A percentile compares a stretch with the other conserved stretches of the same genome.
Conservation (phyloP, 345 rosid species). For the Orychophragmus violaceus region DNA sequence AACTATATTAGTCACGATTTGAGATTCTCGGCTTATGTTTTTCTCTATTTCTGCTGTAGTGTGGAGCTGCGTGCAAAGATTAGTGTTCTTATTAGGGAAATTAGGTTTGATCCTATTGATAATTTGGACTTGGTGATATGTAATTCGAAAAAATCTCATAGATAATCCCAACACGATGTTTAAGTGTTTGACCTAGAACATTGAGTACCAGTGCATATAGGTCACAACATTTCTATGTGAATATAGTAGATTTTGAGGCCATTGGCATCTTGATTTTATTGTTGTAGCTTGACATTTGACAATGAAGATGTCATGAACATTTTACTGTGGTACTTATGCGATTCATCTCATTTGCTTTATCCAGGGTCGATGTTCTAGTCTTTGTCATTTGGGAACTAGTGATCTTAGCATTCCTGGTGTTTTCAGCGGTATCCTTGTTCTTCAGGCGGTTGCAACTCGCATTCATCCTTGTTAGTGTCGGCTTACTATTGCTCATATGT, state of each 20-base stretch:
- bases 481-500: conserved; percentile 69
- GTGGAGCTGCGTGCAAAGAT: not conserved
- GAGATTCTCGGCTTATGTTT: not conserved
- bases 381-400: conserved; percentile 94
- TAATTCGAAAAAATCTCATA: no score
- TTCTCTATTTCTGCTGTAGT: not conserved
- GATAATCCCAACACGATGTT: no score
- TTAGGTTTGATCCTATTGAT: no score
- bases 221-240: not conserved
- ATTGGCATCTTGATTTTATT: not conserved
- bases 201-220: no score
- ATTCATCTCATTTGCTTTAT: conserved; percentile 11
- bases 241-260: not conserved
- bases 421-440: conserved; percentile 89
- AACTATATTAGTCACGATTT: not conserved
- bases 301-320: not conserved
- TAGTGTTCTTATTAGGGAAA: not conserved
- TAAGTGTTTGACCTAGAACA: no score
- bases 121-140: no score
- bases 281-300: not conserved
- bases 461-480: conserved; percentile 57
- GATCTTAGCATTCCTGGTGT: conserved; percentile 82
- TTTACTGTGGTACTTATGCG: not conserved
- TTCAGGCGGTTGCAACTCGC: conserved; percentile 69
- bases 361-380: conserved; percentile 90